Evolutionary conservation across 306 rosid species (phyloP).

Genomic region (Pterocarpus santalinus): DNA sequence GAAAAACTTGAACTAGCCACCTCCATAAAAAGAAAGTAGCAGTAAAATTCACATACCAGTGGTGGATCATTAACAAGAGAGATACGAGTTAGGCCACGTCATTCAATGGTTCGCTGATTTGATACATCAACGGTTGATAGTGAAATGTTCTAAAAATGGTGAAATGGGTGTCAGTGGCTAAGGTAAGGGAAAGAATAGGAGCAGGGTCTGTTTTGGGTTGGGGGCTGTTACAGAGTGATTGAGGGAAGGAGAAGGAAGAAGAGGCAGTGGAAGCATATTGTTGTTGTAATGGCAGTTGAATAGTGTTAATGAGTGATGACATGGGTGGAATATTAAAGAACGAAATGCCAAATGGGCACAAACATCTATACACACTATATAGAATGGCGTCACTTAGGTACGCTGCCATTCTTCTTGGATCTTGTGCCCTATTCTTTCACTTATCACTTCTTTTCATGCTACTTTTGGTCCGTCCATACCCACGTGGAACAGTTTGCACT

Average conservation of each 20-base stretch:
- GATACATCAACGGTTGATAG: constrained; percentile 39
- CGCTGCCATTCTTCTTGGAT: constrained; percentile 52
- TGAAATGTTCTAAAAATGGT: constrained; percentile 39
- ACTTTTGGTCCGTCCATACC: constrained; percentile 37
- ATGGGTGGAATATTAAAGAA: constrained; percentile 30
- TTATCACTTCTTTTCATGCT: constrained; percentile 31
- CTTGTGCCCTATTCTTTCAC: constrained; percentile 45
- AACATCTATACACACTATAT: neutral
- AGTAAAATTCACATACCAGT: constrained; percentile 12
- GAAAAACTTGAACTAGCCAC: constrained; percentile 27
- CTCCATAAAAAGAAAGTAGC: constrained; percentile 10
- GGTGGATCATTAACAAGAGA: constrained; percentile 24
- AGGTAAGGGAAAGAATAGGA: constrained; percentile 41
- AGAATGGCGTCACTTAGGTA: constrained; percentile 45
- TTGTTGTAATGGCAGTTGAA: constrained; percentile 22
- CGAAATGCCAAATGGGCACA: constrained; percentile 36
- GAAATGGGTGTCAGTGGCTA: constrained; percentile 44
- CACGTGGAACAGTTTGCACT: constrained; percentile 50
- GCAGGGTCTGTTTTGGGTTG: constrained; percentile 42
- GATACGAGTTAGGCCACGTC: neutral
- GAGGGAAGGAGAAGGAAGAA: neutral
- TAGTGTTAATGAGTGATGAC: constrained; percentile 21
- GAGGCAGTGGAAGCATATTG: neutral
- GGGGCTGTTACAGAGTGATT: constrained; percentile 22
- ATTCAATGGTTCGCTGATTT: constrained; percentile 32